A percentile compares a stretch with the other conserved stretches of the same genome.
Conservation (phyloP, 129 eudicot genomes). For the Chrysanthemum lavandulifolium region DNA sequence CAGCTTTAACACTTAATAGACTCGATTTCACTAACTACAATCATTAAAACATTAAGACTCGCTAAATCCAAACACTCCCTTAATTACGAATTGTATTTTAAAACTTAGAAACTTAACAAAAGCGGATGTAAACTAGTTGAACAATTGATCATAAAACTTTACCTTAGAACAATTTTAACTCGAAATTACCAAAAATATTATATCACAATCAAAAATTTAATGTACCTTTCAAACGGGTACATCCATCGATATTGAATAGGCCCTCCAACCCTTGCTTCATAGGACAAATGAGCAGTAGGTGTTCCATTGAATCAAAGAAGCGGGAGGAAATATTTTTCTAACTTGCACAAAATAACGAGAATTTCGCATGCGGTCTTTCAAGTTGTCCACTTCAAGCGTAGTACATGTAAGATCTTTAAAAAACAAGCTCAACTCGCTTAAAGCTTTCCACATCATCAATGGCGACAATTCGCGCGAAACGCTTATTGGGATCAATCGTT, state of each 20-base stretch:
- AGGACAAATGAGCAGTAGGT: conserved; percentile 10
- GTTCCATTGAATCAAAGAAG: conserved; percentile 24
- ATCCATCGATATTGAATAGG: conserved; percentile 24
- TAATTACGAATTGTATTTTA: no score
- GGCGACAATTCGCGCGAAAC: neutral
- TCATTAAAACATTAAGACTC: no score
- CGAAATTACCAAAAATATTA: no score
- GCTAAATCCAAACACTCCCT: no score
- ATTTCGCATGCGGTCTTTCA: neutral
- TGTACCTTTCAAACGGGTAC: conserved; percentile 18
- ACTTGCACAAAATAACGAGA: conserved; percentile 4
- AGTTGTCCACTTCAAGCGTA: neutral
- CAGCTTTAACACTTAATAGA: no score
- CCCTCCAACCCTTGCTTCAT: conserved; percentile 18
- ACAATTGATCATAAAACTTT: no score
- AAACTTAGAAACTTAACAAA: no score
- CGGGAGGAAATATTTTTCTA: conserved; percentile 18
- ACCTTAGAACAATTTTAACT: no score
- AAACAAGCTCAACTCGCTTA: neutral
- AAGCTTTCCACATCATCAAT: neutral
- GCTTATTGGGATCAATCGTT: conserved; percentile 3
- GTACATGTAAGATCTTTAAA: neutral
- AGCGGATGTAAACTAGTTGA: no score
- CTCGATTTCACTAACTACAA: no score
- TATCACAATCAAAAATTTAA: neutral